These are phyloP conservation scores for Epichloe elymi DNA, from an alignment of 2,329 filamentous ascomycete species.

Conservation along the genomic window DNA sequence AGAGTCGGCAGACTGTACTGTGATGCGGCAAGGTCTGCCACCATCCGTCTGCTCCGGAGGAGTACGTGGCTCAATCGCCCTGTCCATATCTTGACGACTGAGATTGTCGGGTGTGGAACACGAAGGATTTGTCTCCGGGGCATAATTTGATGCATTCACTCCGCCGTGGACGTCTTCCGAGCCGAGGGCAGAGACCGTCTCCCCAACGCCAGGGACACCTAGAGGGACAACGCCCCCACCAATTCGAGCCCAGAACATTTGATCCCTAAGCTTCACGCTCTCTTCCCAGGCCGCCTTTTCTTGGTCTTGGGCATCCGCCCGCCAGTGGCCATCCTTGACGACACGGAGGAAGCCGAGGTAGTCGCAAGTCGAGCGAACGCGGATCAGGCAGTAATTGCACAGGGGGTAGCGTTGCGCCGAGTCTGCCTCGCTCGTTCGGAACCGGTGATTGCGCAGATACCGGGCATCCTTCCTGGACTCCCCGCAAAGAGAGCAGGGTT, in stretches of 20 bases:
- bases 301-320: slow-evolving; percentile 68
- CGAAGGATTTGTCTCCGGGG: neutral
- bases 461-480: slow-evolving; percentile 59
- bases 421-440: slow-evolving; percentile 77
- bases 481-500: slow-evolving; percentile 78
- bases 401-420: slow-evolving; percentile 80
- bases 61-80: slow-evolving; percentile 10
- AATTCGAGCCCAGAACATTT: slow-evolving; percentile 94
- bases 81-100: neutral
- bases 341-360: slow-evolving; percentile 86
- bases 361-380: slow-evolving; percentile 79
- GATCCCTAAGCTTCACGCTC: slow-evolving; percentile 73
- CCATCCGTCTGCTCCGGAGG: slow-evolving; percentile 18
- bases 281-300: slow-evolving; percentile 92
- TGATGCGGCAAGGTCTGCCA: slow-evolving; percentile 13
- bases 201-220: slow-evolving; percentile 1
- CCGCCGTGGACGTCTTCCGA: slow-evolving; percentile 2
- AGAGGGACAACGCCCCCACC: slow-evolving; percentile 80
- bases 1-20: slow-evolving; percentile 10
- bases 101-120: slow-evolving; percentile 1
- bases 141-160: neutral
- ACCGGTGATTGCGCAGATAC: slow-evolving; percentile 71
- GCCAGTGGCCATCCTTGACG: slow-evolving; percentile 85
- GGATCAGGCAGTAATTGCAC: slow-evolving; percentile 74
- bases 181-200: neutral